Conservation (phyloP, 2,329 filamentous ascomycete species). For the Monilinia fructicola region DNA sequence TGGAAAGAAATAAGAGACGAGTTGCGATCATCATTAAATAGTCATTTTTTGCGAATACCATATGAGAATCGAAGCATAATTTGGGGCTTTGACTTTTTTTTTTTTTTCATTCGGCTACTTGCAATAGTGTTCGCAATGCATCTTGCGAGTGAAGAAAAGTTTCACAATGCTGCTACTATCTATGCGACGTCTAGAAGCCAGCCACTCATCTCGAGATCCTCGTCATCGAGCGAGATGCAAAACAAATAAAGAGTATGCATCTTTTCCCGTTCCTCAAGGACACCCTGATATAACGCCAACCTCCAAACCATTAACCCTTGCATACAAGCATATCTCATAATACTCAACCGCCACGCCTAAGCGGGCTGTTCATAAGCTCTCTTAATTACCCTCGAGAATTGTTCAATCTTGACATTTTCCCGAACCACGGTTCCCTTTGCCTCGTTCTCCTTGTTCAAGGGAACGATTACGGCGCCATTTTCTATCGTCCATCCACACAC, state of each 20-base stretch:
- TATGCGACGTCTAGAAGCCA: constrained; percentile 15
- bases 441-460: constrained; percentile 95
- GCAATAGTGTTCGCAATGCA: constrained; percentile 13
- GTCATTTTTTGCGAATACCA: constrained; percentile 12
- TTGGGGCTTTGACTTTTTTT: constrained; percentile 18
- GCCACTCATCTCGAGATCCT: constrained; percentile 17
- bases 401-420: constrained; percentile 90
- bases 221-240: constrained; percentile 14
- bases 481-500: constrained; percentile 83
- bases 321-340: constrained; percentile 20
- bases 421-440: constrained; percentile 92
- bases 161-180: constrained; percentile 17
- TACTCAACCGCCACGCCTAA: constrained; percentile 41
- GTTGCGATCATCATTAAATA: constrained; percentile 1
- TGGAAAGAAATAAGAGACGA: constrained; percentile 25
- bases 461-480: constrained; percentile 67
- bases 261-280: constrained; percentile 20
- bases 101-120: constrained; percentile 8
- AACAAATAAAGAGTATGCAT: constrained; percentile 12
- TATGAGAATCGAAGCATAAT: constrained; percentile 10
- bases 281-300: constrained; percentile 21
- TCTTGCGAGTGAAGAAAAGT: neutral
- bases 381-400: constrained; percentile 76
- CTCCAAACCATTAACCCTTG: constrained; percentile 21
- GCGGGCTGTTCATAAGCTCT: constrained; percentile 83